These are phyloP conservation scores for Stachybotrys chlorohalonatus DNA, from an alignment of 2,329 filamentous ascomycete genomes.

Conservation along the genomic window DNA sequence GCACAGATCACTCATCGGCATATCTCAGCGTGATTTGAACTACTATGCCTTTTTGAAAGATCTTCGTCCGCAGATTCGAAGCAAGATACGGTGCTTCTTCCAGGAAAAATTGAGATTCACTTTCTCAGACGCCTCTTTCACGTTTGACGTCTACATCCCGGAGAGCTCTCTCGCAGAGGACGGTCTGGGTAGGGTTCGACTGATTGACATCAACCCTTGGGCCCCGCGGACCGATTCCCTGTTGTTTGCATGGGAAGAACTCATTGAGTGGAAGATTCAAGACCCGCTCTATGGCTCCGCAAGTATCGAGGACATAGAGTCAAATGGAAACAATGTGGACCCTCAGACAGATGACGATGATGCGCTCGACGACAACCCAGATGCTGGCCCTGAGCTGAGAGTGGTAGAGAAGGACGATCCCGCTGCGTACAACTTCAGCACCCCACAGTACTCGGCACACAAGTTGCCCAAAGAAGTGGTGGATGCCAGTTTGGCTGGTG, in stretches of 20 bases:
- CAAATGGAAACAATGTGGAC: constrained; percentile 25
- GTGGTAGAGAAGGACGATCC: constrained; percentile 79
- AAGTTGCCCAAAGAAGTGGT: constrained; percentile 94
- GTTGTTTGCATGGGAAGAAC: constrained; percentile 82
- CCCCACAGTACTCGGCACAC: constrained; percentile 85
- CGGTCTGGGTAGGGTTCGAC: constrained; percentile 64
- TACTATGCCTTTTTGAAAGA: constrained; percentile 71
- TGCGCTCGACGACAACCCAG: constrained; percentile 41
- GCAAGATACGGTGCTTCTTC: constrained; percentile 71
- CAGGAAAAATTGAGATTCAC: constrained; percentile 60
- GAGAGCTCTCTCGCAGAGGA: constrained; percentile 44
- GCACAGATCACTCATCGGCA: constrained; percentile 66
- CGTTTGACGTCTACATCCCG: constrained; percentile 89
- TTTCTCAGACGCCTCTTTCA: constrained; percentile 77
- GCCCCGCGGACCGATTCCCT: constrained; percentile 80
- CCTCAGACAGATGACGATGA: constrained; percentile 26
- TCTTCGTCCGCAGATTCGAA: constrained; percentile 56
- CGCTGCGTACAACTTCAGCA: constrained; percentile 77
- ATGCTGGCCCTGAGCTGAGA: constrained; percentile 67
- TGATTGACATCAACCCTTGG: constrained; percentile 96
- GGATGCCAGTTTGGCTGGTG: constrained; percentile 55
- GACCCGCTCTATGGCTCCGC: constrained; percentile 43
- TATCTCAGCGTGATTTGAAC: constrained; percentile 85
- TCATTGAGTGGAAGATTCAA: constrained; percentile 62
- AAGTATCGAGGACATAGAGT: constrained; percentile 20